Evolutionary conservation across 495 filamentous ascomycete species (phyloP), one percentile per base, ranked within the genome.

Genomic region (Penicillium coprophilum): DNA sequence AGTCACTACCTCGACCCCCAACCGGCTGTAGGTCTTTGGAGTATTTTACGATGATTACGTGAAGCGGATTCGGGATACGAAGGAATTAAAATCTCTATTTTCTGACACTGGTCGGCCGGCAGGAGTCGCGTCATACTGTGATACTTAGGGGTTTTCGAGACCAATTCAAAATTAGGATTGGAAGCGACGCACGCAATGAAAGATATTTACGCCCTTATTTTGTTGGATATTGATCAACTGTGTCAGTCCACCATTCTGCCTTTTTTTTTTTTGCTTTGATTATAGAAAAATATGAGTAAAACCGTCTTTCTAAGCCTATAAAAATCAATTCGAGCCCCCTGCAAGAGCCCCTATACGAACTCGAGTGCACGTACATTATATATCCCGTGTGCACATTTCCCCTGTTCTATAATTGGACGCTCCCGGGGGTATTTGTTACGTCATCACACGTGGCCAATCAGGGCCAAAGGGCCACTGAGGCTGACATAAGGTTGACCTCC

Each of bases 1-100:
- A 6, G 66, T 69, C 20, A 83, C 84, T 60, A 88, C 82, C 51
- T 83, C 80, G 59, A 74, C 80, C 50, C 79, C 83, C 60, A 91
- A 87, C 80, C 86, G 91, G 76, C 79, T 91, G 81, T 91, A 76
- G 60, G 63, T 56, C 21, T 5, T 34, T 20, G 28, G 27, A 13
- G 19, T 46, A 47, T 46, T 66, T 68, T 62, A 69, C 56, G 55
- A 66, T 48, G 62, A 63, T 20, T 58, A 64, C 62, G 59, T 56
- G 57, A 59, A 47, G 55, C 46, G 58, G 54, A 43, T 57, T 36
- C 41, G 30, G 59, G 45, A 56, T 52, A 64, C 32, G 58, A 62
- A 63, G 53, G 50, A 59, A 69, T 55, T 51, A 66, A 66, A 69
- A 69, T 63, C 61, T 63, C 59, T 52, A 43, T 58, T 57, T 60